Conservation (phyloP, 108 stramenopile species). For the Skeletonema menzelii region DNA sequence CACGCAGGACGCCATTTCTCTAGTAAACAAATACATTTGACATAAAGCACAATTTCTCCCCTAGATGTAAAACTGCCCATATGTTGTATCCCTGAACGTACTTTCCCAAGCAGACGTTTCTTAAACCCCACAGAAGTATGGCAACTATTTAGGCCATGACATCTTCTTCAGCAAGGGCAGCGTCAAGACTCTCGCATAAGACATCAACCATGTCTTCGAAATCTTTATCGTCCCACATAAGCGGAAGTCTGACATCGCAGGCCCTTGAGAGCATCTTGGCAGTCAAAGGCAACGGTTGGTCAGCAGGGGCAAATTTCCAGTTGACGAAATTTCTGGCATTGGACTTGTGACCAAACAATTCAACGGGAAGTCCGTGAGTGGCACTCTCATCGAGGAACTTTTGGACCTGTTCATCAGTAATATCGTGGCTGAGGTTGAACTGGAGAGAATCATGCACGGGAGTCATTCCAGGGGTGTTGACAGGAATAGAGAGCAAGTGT, state of each 20-base stretch:
- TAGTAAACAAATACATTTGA: background rate
- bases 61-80: too few relatives aligned
- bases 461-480: slow-evolving; percentile 72
- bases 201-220: slow-evolving; percentile 83
- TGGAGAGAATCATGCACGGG: slow-evolving; percentile 89
- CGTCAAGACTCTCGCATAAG: slow-evolving; percentile 64
- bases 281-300: slow-evolving; percentile 80
- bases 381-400: slow-evolving; percentile 72
- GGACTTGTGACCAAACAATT: slow-evolving; percentile 83
- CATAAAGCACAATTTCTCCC: background rate
- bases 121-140: background rate
- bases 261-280: slow-evolving; percentile 79
- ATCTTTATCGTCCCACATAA: slow-evolving; percentile 89
- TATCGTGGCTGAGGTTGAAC: slow-evolving; percentile 72
- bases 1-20: background rate
- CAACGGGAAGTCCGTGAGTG: slow-evolving; percentile 84
- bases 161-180: slow-evolving; percentile 39
- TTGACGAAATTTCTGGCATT: slow-evolving; percentile 91
- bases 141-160: background rate
- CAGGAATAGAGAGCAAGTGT: slow-evolving; percentile 71
- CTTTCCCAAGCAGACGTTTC: background rate
- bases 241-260: slow-evolving; percentile 87
- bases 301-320: slow-evolving; percentile 90
- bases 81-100: background rate
- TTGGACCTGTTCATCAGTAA: slow-evolving; percentile 67